These are phyloP conservation scores for Talaromyces rugulosus DNA, from an alignment of 2,329 filamentous ascomycete genomes.

Conservation along the genomic window DNA sequence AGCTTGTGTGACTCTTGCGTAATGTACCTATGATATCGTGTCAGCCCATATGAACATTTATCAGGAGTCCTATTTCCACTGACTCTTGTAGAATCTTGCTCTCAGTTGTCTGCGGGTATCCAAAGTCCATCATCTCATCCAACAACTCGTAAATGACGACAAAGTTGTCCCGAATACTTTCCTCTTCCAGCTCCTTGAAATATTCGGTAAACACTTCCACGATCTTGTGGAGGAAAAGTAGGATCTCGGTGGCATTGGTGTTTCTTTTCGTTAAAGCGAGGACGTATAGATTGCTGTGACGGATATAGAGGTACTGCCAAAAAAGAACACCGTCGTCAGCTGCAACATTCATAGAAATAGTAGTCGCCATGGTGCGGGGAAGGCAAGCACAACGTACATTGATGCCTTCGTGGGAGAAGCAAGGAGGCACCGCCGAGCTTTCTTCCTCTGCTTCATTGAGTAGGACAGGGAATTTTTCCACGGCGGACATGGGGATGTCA, in stretches of 20 bases:
- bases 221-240: constrained; percentile 95
- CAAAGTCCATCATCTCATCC: constrained; percentile 99
- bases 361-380: neutral
- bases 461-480: constrained; percentile 94
- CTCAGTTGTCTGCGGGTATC: constrained; percentile 97
- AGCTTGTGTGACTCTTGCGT: constrained; percentile 99
- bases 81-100: constrained; percentile 95
- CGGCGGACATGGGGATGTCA: constrained; percentile 98
- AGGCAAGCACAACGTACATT: constrained; percentile 61
- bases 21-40: constrained; percentile 63
- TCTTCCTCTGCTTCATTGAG: constrained; percentile 99
- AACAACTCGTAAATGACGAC: constrained; percentile 98
- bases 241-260: constrained; percentile 96
- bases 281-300: constrained; percentile 98
- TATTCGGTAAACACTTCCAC: constrained; percentile 99
- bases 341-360: constrained; percentile 2
- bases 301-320: constrained; percentile 92
- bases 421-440: constrained; percentile 92
- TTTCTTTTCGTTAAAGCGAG: constrained; percentile 97
- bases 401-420: constrained; percentile 97
- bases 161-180: constrained; percentile 98
- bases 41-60: neutral
- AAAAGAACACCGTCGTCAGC: constrained; percentile 7
- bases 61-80: constrained; percentile 14
- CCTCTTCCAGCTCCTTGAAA: constrained; percentile 98